Conservation (phyloP, 2,329 filamentous ascomycete genomes). For the Alternaria angustiovoidea region DNA sequence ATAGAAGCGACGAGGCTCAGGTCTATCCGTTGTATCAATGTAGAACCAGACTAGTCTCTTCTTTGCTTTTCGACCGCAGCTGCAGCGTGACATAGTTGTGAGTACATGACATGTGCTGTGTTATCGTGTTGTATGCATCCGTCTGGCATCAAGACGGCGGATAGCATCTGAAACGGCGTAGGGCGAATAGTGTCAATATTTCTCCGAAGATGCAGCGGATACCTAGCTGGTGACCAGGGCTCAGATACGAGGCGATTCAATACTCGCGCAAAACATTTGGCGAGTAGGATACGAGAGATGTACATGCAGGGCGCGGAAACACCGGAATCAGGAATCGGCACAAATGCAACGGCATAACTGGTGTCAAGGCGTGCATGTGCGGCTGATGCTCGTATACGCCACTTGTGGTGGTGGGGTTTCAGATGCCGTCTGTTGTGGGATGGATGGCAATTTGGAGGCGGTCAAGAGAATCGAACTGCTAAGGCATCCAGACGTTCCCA, state of each 20-base stretch:
- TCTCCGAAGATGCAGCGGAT: constrained; percentile 9
- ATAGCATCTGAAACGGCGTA: neutral
- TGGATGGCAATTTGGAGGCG: constrained; percentile 3
- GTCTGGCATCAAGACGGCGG: neutral
- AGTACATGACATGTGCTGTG: neutral
- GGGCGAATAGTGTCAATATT: constrained; percentile 3
- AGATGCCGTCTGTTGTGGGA: neutral
- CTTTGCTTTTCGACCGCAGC: constrained; percentile 3
- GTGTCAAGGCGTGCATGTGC: constrained; percentile 20
- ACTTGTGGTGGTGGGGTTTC: constrained; percentile 4
- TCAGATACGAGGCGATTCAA: constrained; percentile 1
- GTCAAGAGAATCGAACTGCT: constrained; percentile 2
- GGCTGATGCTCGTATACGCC: constrained; percentile 19
- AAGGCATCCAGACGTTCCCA: constrained; percentile 7
- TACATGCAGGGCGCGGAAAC: constrained; percentile 17
- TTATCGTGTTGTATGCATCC: neutral
- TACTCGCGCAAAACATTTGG: constrained; percentile 2
- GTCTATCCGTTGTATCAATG: neutral
- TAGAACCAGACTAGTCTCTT: constrained; percentile 3
- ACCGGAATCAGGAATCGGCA: constrained; percentile 6
- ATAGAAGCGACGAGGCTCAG: constrained; percentile 6
- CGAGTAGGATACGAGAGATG: constrained; percentile 2
- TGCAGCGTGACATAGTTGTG: constrained; percentile 2
- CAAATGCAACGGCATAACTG: neutral
- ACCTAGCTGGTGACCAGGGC: constrained; percentile 1